Conservation (phyloP, 805 yeast genomes). For the Yarrowia sp. region DNA sequence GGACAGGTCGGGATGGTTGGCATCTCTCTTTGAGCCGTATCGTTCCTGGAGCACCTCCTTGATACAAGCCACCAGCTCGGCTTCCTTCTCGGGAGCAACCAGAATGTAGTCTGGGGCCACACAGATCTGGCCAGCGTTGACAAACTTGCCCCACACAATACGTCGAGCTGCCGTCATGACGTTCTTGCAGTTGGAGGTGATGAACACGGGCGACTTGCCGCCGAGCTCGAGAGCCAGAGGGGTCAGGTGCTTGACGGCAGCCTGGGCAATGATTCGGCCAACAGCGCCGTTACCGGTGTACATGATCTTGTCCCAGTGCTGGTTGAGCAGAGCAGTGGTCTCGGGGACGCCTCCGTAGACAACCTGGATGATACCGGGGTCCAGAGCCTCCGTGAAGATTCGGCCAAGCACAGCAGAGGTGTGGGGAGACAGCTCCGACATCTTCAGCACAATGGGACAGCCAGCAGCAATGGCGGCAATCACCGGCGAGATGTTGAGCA, state of each 20-base stretch:
- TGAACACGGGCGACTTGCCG: constrained; percentile 85
- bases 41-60: constrained; percentile 54
- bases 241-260: constrained; percentile 83
- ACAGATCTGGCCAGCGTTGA: constrained; percentile 92
- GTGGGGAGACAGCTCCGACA: constrained; percentile 71
- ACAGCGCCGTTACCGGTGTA: constrained; percentile 83
- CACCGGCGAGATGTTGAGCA: constrained; percentile 67
- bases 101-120: constrained; percentile 84
- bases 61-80: constrained; percentile 56
- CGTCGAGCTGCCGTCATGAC: constrained; percentile 58
- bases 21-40: constrained; percentile 46
- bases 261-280: constrained; percentile 76
- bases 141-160: constrained; percentile 80
- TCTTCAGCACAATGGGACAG: constrained; percentile 75
- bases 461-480: constrained; percentile 86
- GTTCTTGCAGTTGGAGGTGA: constrained; percentile 26
- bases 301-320: constrained; percentile 79
- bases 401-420: constrained; percentile 63
- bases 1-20: constrained; percentile 53
- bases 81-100: constrained; percentile 64
- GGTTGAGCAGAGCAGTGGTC: constrained; percentile 64
- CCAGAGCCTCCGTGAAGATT: constrained; percentile 62
- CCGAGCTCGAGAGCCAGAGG: constrained; percentile 87
- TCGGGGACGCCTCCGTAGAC: constrained; percentile 78
- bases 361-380: constrained; percentile 60